A percentile compares a stretch with the other conserved stretches of the same genome.
Conservation (phyloP, 305 asterid genomes). For the Plantago lanceolata region DNA sequence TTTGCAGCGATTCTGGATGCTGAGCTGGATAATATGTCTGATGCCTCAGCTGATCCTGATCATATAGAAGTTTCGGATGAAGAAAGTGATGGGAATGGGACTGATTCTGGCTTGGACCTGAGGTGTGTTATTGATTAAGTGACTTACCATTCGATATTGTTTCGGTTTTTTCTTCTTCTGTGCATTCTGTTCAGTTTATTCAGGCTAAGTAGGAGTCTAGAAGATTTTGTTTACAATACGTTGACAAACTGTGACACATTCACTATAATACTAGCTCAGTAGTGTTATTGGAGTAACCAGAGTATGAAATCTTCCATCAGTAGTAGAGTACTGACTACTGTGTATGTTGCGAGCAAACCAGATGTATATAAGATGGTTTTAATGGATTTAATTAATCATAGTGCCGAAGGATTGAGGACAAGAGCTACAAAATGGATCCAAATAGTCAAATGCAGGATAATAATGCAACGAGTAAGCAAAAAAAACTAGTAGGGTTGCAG, state of each 20-base stretch:
- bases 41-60: slow-evolving; percentile 40
- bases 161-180: no score
- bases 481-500: no score
- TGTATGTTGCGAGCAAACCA: neutral
- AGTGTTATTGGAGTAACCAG: neutral
- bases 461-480: no score
- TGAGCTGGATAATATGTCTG: slow-evolving; percentile 60
- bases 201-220: no score
- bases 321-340: neutral
- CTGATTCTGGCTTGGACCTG: slow-evolving; percentile 23
- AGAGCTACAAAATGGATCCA: no score
- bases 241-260: neutral
- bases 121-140: slow-evolving; percentile 20
- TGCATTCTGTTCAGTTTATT: no score
- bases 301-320: neutral
- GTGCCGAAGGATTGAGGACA: no score
- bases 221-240: neutral
- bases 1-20: slow-evolving; percentile 69
- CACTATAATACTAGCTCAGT: neutral
- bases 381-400: no score
- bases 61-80: slow-evolving; percentile 34
- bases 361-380: neutral
- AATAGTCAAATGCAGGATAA: no score
- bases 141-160: neutral
- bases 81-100: slow-evolving; percentile 20